phyloP scores from a whole-genome alignment of 371 early-diverging fungal species.

The Lichtheimia ramosa region DNA sequence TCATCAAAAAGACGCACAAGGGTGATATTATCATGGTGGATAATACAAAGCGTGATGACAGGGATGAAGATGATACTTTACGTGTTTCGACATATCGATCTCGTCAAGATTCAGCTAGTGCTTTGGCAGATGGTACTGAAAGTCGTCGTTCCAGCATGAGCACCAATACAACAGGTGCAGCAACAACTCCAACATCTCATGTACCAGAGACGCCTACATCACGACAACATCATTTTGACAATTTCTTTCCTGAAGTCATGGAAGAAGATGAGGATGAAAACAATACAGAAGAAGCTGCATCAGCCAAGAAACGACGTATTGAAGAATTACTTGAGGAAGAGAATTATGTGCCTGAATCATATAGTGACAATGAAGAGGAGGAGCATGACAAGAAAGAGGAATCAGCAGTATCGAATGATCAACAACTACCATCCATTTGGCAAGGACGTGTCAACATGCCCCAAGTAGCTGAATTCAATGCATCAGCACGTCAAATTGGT shows the following conservation, averaged over 20 bases:
- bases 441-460: conserved; percentile 70
- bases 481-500: conserved; percentile 62
- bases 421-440: conserved; percentile 47
- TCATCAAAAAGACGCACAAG: conserved; percentile 76
- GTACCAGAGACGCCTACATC: too few species aligned
- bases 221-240: too few species aligned
- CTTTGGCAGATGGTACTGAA: conserved; percentile 8
- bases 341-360: too few species aligned
- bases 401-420: too few species aligned
- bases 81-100: not conserved
- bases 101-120: too few species aligned
- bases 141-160: conserved; percentile 23
- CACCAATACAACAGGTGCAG: conserved; percentile 10
- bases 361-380: too few species aligned
- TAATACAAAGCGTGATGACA: not conserved
- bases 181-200: not conserved
- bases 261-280: too few species aligned
- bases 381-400: too few species aligned
- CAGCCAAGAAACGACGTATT: too few species aligned
- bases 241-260: too few species aligned
- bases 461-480: conserved; percentile 62
- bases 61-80: not conserved
- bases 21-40: conserved; percentile 64
- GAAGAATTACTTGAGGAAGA: too few species aligned
- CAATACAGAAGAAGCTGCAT: too few species aligned